Conservation (phyloP, 1,284 basidiomycete species). For the Crucibulum parvulum region DNA sequence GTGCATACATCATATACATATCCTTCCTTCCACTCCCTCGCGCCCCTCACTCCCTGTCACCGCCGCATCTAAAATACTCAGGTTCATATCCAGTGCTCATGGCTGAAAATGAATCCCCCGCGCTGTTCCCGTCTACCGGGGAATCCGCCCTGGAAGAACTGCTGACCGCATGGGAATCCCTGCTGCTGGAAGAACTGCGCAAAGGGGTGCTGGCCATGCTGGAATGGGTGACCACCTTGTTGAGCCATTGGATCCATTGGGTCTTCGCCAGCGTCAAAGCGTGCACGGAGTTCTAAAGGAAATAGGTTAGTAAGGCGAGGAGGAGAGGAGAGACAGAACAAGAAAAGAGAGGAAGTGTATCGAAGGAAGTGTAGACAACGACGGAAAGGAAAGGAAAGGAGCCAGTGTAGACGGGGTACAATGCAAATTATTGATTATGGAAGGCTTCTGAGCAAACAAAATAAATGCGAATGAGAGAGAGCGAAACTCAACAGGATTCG, state of each 20-base stretch:
- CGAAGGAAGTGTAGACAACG: background rate
- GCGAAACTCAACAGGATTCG: conserved; percentile 58
- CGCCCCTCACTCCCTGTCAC: no score
- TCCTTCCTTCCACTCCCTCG: no score
- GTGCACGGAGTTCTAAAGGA: conserved; percentile 75
- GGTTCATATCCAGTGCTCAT: no score
- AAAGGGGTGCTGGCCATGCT: conserved; percentile 66
- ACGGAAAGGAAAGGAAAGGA: background rate
- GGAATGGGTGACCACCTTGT: conserved; percentile 56
- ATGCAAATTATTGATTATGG: background rate
- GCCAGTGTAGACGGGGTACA: background rate
- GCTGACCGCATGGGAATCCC: conserved; percentile 32
- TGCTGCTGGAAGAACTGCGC: conserved; percentile 74
- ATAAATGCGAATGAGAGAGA: background rate
- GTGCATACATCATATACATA: no score
- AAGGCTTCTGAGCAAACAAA: background rate
- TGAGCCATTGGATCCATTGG: conserved; percentile 88
- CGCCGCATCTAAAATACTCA: no score
- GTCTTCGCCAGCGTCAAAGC: conserved; percentile 96
- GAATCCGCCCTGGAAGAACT: conserved; percentile 69
- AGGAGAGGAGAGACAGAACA: no score
- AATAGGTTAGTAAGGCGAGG: conserved; percentile 2
- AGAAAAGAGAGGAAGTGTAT: background rate
- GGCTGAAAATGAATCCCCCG: conserved; percentile 37
- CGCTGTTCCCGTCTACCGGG: conserved; percentile 17